Conservation (phyloP, 768 basidiomycete species). For the Russula brevipes region DNA sequence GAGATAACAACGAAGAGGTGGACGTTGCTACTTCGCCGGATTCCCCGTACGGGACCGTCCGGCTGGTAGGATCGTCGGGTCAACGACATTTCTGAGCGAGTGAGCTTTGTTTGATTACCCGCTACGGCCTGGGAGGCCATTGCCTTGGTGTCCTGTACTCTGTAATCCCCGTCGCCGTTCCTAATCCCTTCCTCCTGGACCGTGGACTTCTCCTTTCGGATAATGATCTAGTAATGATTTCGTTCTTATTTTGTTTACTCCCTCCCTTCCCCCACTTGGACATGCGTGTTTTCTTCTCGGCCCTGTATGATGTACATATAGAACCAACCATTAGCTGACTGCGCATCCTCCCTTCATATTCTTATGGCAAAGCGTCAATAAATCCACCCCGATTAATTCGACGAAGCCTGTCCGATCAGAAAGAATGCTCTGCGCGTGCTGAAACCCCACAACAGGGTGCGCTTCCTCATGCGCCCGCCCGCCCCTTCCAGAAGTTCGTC, state of each 20-base stretch:
- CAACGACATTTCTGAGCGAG: conserved; percentile 5
- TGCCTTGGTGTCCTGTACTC: not conserved
- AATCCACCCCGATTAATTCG: not conserved
- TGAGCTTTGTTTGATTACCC: no score
- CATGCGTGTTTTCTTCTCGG: not conserved
- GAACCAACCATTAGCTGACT: conserved; percentile 10
- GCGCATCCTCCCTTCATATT: not conserved
- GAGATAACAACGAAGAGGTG: conserved; percentile 3
- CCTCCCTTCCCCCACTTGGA: not conserved
- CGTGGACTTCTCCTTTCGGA: not conserved
- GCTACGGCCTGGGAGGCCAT: no score
- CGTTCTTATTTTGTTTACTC: not conserved
- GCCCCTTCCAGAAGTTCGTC: not conserved
- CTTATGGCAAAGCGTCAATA: not conserved
- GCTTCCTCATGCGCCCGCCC: not conserved
- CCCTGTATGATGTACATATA: conserved; percentile 20
- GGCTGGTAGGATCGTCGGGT: conserved; percentile 16
- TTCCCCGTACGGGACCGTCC: conserved; percentile 20
- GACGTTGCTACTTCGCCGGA: conserved; percentile 1
- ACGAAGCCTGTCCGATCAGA: not conserved
- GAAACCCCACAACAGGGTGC: not conserved
- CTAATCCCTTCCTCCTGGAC: not conserved
- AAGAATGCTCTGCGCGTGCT: not conserved
- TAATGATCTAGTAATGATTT: conserved; percentile 13
- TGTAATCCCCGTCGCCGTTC: no score